Percentiles rank a stretch among this genome's conserved stretches.
Conservation (phyloP, 805 yeast genomes). For the Starmerella scarabaei region DNA sequence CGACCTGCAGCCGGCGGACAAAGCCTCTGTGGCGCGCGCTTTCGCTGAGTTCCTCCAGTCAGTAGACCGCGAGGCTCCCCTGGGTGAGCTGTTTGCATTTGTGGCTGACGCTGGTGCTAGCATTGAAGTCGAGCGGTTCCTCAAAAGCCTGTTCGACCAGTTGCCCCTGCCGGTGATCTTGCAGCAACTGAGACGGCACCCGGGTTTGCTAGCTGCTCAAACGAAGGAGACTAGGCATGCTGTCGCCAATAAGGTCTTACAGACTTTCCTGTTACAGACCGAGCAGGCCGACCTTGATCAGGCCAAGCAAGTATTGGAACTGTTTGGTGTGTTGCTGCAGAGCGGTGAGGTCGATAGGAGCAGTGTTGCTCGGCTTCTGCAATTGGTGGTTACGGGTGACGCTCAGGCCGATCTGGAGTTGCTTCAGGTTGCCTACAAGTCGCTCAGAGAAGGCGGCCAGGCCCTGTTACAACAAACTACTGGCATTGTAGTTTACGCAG, state of each 20-base stretch:
- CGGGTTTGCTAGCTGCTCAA: conserved; percentile 42
- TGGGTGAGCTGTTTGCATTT: conserved; percentile 3
- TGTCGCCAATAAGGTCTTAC: conserved; percentile 49
- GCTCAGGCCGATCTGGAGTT: conserved; percentile 37
- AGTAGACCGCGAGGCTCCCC: background rate
- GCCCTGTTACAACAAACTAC: conserved; percentile 50
- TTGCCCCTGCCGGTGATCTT: conserved; percentile 25
- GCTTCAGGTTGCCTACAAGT: conserved; percentile 34
- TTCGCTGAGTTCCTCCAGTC: conserved; percentile 6
- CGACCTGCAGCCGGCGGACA: conserved; percentile 2
- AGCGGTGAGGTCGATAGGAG: conserved; percentile 25
- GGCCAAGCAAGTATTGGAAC: conserved; percentile 46
- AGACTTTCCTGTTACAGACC: conserved; percentile 34
- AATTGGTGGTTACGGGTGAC: conserved; percentile 38
- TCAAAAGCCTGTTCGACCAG: conserved; percentile 26
- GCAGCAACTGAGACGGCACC: conserved; percentile 33
- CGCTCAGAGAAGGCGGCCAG: conserved; percentile 39
- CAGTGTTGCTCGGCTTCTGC: conserved; percentile 52
- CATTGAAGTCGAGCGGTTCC: conserved; percentile 20
- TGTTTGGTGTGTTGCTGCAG: conserved; percentile 43
- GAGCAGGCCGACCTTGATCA: conserved; percentile 29
- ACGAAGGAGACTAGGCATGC: conserved; percentile 39
- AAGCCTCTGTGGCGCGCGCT: conserved; percentile 5
- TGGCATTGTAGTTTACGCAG: conserved; percentile 58
- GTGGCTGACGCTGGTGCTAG: conserved; percentile 1